Evolutionary conservation across 163 green algal genomes (phyloP).

Genomic region (Chlamydomonas reinhardtii): DNA sequence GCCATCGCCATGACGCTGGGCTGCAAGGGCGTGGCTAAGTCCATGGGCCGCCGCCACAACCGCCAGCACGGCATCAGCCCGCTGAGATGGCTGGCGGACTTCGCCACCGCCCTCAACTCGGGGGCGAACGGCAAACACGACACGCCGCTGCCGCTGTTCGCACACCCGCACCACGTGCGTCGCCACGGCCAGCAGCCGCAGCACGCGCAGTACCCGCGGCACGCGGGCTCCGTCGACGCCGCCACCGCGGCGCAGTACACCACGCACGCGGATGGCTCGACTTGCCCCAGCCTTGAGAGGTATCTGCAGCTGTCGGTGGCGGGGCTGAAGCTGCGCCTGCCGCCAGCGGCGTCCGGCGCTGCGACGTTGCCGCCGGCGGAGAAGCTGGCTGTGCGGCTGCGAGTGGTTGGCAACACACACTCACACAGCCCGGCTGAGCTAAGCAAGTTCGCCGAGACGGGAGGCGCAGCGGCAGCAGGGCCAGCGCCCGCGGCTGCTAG

Average conservation of each 20-base stretch:
- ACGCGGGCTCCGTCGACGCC: not conserved
- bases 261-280: slow-evolving; percentile 1
- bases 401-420: slow-evolving; percentile 41
- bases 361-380: slow-evolving; percentile 22
- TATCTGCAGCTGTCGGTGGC: slow-evolving; percentile 28
- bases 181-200: too few relatives aligned
- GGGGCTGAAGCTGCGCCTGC: not conserved
- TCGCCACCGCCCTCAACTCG: slow-evolving; percentile 61
- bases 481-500: not conserved
- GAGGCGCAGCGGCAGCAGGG: not conserved
- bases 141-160: slow-evolving; percentile 24
- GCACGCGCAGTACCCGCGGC: too few relatives aligned
- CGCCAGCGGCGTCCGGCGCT: not conserved
- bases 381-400: slow-evolving; percentile 16
- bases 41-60: slow-evolving; percentile 57
- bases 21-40: slow-evolving; percentile 45
- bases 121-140: not conserved
- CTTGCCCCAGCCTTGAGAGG: slow-evolving; percentile 5
- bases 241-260: not conserved
- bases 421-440: slow-evolving; percentile 18
- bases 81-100: slow-evolving; percentile 57
- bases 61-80: slow-evolving; percentile 48
- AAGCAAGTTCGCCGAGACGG: not conserved
- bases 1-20: slow-evolving; percentile 50
- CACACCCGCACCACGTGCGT: not conserved